A percentile compares a stretch with the other conserved stretches of the same genome.
Evolutionary conservation across 2,329 filamentous ascomycete species (phyloP).

Genomic region (Venturiaceae sp.): DNA sequence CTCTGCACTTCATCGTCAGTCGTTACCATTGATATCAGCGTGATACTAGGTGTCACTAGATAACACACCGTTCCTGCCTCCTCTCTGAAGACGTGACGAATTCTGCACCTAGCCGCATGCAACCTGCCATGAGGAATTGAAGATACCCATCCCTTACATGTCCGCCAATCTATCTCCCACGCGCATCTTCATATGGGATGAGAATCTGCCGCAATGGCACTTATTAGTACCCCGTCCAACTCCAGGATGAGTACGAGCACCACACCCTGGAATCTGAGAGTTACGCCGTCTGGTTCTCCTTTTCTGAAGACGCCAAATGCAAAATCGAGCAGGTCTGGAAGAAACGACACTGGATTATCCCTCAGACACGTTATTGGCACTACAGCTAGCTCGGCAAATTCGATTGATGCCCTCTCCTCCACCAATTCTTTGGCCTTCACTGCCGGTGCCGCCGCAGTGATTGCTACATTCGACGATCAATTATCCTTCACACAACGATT

Average conservation of each 20-base stretch:
- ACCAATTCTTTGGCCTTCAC: constrained; percentile 73
- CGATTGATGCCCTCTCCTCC: constrained; percentile 71
- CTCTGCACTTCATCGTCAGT: background rate
- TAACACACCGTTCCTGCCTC: background rate
- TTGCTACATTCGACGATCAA: constrained; percentile 67
- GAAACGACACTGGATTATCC: constrained; percentile 45
- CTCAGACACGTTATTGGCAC: constrained; percentile 84
- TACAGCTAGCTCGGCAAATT: constrained; percentile 73
- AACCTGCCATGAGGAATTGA: background rate
- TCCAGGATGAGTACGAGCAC: constrained; percentile 30
- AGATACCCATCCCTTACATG: constrained; percentile 1
- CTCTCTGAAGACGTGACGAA: background rate
- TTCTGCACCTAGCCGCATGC: background rate
- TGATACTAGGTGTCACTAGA: too few relatives aligned
- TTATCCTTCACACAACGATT: constrained; percentile 65
- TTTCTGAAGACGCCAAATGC: background rate
- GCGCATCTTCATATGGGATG: background rate
- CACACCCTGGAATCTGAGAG: constrained; percentile 25
- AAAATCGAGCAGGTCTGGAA: constrained; percentile 44
- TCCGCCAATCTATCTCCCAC: background rate
- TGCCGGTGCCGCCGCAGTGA: constrained; percentile 85
- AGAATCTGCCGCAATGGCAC: background rate
- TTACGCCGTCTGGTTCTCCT: constrained; percentile 59
- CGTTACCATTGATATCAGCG: background rate
- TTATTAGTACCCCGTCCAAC: constrained; percentile 21